Evolutionary conservation across 2,329 filamentous ascomycete genomes (phyloP).

Genomic region (Ramularia collo-cygni): DNA sequence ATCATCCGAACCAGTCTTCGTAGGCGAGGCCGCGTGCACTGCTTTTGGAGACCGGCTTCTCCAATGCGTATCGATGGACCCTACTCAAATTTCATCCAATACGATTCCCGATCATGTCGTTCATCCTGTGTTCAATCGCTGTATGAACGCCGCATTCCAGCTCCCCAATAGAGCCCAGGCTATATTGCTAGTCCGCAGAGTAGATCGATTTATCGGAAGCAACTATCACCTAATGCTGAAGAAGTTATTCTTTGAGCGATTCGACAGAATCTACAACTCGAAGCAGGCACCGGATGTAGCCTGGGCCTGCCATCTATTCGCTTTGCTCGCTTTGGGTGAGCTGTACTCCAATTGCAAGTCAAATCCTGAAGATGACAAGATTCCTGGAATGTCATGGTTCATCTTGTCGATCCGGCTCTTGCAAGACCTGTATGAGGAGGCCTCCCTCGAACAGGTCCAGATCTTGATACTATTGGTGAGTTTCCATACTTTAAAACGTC

Average conservation of each 20-base stretch:
- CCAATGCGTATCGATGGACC: constrained; percentile 12
- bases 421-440: constrained; percentile 37
- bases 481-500: neutral
- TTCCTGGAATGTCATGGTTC: constrained; percentile 42
- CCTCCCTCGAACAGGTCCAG: constrained; percentile 42
- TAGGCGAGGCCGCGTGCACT: constrained; percentile 22
- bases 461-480: constrained; percentile 40
- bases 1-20: constrained; percentile 17
- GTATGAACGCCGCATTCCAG: constrained; percentile 13
- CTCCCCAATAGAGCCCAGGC: constrained; percentile 23
- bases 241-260: constrained; percentile 32
- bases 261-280: constrained; percentile 36
- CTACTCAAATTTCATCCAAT: constrained; percentile 9
- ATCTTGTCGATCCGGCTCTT: constrained; percentile 36
- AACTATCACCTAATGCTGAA: constrained; percentile 39
- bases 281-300: constrained; percentile 29
- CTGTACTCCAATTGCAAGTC: constrained; percentile 38
- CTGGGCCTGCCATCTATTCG: constrained; percentile 39
- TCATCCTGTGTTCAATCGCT: constrained; percentile 14
- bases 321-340: constrained; percentile 42
- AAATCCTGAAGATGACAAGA: constrained; percentile 25
- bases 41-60: constrained; percentile 22
- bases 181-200: constrained; percentile 19
- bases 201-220: constrained; percentile 30
- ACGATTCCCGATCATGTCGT: constrained; percentile 17